Evolutionary conservation across 2,329 filamentous ascomycete genomes (phyloP).

Genomic region (Scedosporium minutisporum): DNA sequence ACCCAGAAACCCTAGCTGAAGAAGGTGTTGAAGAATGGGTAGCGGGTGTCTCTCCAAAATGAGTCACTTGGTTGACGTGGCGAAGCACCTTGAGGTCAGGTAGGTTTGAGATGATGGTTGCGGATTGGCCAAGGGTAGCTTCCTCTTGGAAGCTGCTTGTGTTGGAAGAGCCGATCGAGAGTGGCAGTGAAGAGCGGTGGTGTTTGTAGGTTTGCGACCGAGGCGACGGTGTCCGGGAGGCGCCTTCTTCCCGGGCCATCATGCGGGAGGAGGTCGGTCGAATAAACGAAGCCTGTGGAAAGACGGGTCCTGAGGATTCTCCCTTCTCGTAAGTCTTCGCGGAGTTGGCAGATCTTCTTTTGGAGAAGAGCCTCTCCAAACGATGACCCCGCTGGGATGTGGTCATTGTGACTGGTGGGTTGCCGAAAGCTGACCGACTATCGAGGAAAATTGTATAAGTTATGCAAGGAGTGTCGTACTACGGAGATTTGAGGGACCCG

Average conservation of each 20-base stretch:
- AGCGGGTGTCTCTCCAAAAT: not conserved
- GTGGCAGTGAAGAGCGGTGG: constrained; percentile 5
- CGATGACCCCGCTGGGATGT: not conserved
- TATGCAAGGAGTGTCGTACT: not conserved
- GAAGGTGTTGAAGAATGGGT: not conserved
- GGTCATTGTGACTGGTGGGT: not conserved
- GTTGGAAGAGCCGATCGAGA: constrained; percentile 2
- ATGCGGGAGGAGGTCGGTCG: constrained; percentile 44
- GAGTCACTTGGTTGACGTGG: not conserved
- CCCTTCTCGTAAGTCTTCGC: not conserved
- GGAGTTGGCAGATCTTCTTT: not conserved
- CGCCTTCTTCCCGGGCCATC: constrained; percentile 43
- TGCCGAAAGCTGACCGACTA: not conserved
- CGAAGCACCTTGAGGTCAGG: not conserved
- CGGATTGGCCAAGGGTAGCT: not conserved
- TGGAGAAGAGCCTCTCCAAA: constrained; percentile 33
- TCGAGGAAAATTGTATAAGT: not conserved
- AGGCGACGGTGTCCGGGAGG: constrained; percentile 17
- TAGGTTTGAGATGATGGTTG: not conserved
- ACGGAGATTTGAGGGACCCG: too few species aligned
- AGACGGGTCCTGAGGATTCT: constrained; percentile 23
- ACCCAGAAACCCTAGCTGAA: not conserved
- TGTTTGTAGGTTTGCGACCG: not conserved
- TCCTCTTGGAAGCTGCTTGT: not conserved
- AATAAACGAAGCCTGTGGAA: constrained; percentile 45